Evolutionary conservation across 495 filamentous ascomycete genomes (phyloP).

Genomic region (Xylaria cubensis): DNA sequence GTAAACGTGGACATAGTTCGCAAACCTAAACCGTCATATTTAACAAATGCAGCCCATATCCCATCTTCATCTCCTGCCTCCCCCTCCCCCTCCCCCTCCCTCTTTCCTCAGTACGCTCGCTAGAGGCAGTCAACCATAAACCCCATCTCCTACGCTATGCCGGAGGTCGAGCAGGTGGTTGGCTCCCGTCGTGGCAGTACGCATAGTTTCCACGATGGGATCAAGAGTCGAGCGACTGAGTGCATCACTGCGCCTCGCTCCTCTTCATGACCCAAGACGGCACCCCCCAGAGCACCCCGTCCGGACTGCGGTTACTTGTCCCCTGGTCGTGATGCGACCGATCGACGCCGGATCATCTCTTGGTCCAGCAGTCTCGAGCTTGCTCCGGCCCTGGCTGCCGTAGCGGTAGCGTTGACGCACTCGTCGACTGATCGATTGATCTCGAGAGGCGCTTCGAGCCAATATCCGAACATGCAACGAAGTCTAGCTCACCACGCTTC

Average conservation of each 20-base stretch:
- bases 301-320: slow-evolving; percentile 15
- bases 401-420: slow-evolving; percentile 18
- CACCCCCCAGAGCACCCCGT: slow-evolving; percentile 24
- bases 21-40: slow-evolving; percentile 9
- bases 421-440: slow-evolving; percentile 24
- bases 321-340: slow-evolving; percentile 22
- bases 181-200: slow-evolving; percentile 26
- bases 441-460: slow-evolving; percentile 27
- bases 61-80: not conserved
- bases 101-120: slow-evolving; percentile 18
- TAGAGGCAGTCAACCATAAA: slow-evolving; percentile 24
- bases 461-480: slow-evolving; percentile 10
- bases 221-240: slow-evolving; percentile 28
- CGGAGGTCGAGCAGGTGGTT: slow-evolving; percentile 29
- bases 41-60: slow-evolving; percentile 8
- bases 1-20: not conserved
- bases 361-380: slow-evolving; percentile 20
- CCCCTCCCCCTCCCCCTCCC: not conserved
- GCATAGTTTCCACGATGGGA: slow-evolving; percentile 22
- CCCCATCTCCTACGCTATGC: slow-evolving; percentile 22
- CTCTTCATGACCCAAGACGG: slow-evolving; percentile 27
- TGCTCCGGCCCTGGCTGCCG: slow-evolving; percentile 18
- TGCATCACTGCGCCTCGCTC: slow-evolving; percentile 25
- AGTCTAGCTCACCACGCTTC: slow-evolving; percentile 1
- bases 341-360: slow-evolving; percentile 12